Evolutionary conservation across 2,329 filamentous ascomycete genomes (phyloP), one percentile per base, ranked within the genome.

Genomic region (Cladosporium halotolerans): DNA sequence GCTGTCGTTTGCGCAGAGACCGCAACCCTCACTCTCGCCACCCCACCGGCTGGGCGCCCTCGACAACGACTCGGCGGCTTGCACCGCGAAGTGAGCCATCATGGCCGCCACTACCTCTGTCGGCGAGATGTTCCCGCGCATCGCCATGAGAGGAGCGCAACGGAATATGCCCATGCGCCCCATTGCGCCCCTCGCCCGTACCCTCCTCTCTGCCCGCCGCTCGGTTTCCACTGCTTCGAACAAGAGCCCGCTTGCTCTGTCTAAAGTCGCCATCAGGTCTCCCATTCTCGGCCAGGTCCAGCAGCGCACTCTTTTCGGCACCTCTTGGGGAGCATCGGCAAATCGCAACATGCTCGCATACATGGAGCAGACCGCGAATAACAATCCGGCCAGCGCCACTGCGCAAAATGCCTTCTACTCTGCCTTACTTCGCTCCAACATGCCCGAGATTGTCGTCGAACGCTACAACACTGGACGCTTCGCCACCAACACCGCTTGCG

Each of bases 321-420:
- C 58, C 34, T 54, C 60, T 38, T 65, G 63, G 62, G 71, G 63
- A 38, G 64, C 68, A 45, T 69, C 71, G n/a, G 75, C 70, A 16
- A 66, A 64, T 49, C 75, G 77, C 48, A 81, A 77, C 59, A 70
- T 92, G 53, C 81, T 99, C 33, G 89, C 90, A 33, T 87, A 89
- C 60, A 80, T 91, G 62, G 93, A 99, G 73, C 86, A 91, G 68
- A 86, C 88, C 19, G 95, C 93, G 36, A 99, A 97, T 72, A 87
- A 89, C 70, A 95, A 96, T 64, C 89, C 93, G 1, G 81, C 78
- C 55, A 97, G 89, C 70, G 86, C 90, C 28, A 87, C 86, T 41
- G 85, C 90, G 16, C 93, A 99, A 70, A 93, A 92, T 68, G 86
- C 88, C 13, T 96, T 99, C 70, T 99, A 99, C 68, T 86, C 92